Evolutionary conservation across 1,139 yeast genomes (phyloP).

Genomic region (Hansenula lynferdii): DNA sequence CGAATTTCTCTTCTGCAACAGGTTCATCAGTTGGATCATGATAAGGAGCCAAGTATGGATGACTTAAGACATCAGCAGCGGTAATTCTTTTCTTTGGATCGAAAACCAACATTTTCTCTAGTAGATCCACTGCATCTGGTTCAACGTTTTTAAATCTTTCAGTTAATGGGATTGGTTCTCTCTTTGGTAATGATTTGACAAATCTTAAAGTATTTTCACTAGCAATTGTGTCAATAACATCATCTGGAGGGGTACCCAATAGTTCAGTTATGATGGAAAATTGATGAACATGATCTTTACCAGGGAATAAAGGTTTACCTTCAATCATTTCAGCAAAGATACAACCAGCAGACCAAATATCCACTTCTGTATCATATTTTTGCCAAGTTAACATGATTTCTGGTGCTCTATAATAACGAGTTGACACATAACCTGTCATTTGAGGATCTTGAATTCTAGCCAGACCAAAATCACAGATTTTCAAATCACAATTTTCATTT

Average conservation of each 20-base stretch:
- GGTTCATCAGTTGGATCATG: slow-evolving; percentile 99
- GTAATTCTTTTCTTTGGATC: slow-evolving; percentile 93
- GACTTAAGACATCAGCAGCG: slow-evolving; percentile 85
- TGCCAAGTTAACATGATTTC: slow-evolving; percentile 99
- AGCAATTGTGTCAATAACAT: slow-evolving; percentile 93
- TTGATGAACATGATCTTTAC: slow-evolving; percentile 98
- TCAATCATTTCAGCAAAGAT: slow-evolving; percentile 98
- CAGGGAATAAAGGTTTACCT: slow-evolving; percentile 98
- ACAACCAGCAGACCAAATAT: slow-evolving; percentile 99
- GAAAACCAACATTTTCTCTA: slow-evolving; percentile 87
- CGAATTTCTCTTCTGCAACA: slow-evolving; percentile 85
- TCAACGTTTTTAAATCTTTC: slow-evolving; percentile 85
- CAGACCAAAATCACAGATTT: slow-evolving; percentile 94
- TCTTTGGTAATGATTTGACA: slow-evolving; percentile 87
- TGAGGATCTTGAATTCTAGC: slow-evolving; percentile 98
- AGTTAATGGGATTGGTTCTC: slow-evolving; percentile 85
- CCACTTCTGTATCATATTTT: slow-evolving; percentile 97
- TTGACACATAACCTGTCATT: slow-evolving; percentile 98
- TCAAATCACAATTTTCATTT: slow-evolving; percentile 93
- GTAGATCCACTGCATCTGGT: slow-evolving; percentile 85
- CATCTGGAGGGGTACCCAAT: slow-evolving; percentile 94
- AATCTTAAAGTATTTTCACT: slow-evolving; percentile 92
- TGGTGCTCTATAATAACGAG: slow-evolving; percentile 96
- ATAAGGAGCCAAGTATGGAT: slow-evolving; percentile 93
- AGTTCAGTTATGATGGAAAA: slow-evolving; percentile 94